Evolutionary conservation across 305 asterid species (phyloP), one percentile per base, ranked within the genome.

Genomic region (Rubia tinctorum): DNA sequence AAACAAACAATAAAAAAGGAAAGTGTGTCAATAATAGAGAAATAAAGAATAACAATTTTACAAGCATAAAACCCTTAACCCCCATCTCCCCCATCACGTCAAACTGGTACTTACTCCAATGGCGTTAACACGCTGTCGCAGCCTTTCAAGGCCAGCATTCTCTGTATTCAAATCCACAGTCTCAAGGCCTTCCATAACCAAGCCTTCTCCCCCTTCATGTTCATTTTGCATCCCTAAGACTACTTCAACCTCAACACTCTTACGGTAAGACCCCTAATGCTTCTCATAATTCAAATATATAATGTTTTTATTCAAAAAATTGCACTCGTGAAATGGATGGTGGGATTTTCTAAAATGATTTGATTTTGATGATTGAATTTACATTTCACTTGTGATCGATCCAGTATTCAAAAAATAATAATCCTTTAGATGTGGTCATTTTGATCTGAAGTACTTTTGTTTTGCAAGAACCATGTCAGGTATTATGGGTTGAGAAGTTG

Each of bases 41-140:
- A n/a, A n/a, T n/a, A n/a, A n/a, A n/a, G n/a, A n/a, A n/a, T n/a
- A n/a, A n/a, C n/a, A n/a, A n/a, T n/a, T n/a, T n/a, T n/a, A 40
- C 4, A 40, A 23, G 23, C 89, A 87, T 89, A 80, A 71, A 82
- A 12, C 77, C 71, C 77, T 23, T 13, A 30, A 63, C 65, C 18
- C 63, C 42, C 66, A 25, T 18, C 39, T 51, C n/a, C 51, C 62
- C 42, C 73, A 39, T 55, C 79, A 0, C 53, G 9, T 20, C n/a
- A n/a, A 45, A 4, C 68, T 71, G 6, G 39, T 17, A 10, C 18
- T 13, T 6, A 13, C 40, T 74, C 67, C 83, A 77, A 89, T 89
- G 96, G 96, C 96, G 93, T 95, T 95, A n/a, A 78, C 86, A 73
- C 90, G 95, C 27, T 92, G 77, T 85, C 85, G 95, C 81, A 42